Evolutionary conservation across 306 rosid species (phyloP).

Genomic region (Begonia fuchsioides): DNA sequence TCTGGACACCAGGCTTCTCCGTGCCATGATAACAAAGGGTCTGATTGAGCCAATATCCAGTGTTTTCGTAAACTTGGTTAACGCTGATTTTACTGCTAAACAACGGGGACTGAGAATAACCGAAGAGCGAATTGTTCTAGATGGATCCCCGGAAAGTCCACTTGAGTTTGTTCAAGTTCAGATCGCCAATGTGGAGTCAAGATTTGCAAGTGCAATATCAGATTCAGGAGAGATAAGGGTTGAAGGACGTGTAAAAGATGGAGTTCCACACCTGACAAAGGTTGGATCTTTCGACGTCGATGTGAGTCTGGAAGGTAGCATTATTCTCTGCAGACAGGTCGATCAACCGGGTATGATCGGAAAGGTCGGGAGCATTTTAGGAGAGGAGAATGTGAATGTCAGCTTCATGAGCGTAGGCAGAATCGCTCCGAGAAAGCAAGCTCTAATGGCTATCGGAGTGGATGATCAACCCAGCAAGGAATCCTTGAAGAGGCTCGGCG

Average conservation of each 20-base stretch:
- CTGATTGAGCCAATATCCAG: constrained; percentile 87
- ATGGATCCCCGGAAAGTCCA: constrained; percentile 85
- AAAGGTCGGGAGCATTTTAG: constrained; percentile 70
- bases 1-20: constrained; percentile 89
- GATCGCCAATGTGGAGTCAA: constrained; percentile 89
- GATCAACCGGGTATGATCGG: constrained; percentile 99
- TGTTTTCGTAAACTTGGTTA: constrained; percentile 78
- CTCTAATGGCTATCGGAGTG: constrained; percentile 98
- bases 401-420: constrained; percentile 99
- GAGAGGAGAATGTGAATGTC: constrained; percentile 77
- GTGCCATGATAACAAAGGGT: constrained; percentile 99
- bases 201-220: constrained; percentile 82
- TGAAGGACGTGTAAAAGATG: no score
- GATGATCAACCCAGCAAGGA: constrained; percentile 71
- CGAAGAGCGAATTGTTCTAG: constrained; percentile 61
- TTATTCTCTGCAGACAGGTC: constrained; percentile 87
- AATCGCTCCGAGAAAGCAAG: constrained; percentile 91
- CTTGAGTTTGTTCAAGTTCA: constrained; percentile 74
- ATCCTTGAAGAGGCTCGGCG: no score
- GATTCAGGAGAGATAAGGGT: constrained; percentile 74
- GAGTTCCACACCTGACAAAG: constrained; percentile 78
- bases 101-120: constrained; percentile 85
- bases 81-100: constrained; percentile 95
- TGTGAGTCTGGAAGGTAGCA: constrained; percentile 87
- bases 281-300: constrained; percentile 97